phyloP scores from a whole-genome alignment of 306 rosid species.

The Acmispon strigosus region DNA sequence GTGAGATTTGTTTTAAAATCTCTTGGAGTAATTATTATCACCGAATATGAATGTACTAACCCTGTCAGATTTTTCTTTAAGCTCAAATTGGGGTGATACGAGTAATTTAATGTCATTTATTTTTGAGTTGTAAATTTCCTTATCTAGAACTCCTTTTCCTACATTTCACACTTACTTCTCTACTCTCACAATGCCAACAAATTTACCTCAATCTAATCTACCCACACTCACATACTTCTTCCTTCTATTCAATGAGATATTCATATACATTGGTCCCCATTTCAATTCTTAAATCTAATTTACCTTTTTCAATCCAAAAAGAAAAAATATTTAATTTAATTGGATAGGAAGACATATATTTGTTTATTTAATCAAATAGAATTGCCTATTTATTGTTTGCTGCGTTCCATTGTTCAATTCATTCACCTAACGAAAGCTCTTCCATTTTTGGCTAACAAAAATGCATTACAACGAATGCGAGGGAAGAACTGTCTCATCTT shows the following conservation, averaged over 20 bases:
- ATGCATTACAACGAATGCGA: background rate
- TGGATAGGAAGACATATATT: background rate
- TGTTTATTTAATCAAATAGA: background rate
- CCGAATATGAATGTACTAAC: slow-evolving; percentile 20
- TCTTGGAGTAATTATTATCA: slow-evolving; percentile 23
- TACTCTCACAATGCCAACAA: background rate
- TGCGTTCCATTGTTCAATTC: slow-evolving; percentile 7
- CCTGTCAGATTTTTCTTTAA: slow-evolving; percentile 29
- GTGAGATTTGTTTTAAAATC: slow-evolving; percentile 26
- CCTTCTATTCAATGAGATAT: background rate
- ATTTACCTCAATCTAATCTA: background rate
- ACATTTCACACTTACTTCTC: background rate
- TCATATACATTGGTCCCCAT: slow-evolving; percentile 19
- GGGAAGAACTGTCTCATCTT: background rate
- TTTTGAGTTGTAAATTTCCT: background rate
- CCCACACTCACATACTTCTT: background rate
- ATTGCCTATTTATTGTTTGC: background rate
- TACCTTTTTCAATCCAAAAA: background rate
- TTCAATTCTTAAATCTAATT: background rate
- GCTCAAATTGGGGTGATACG: slow-evolving; percentile 17
- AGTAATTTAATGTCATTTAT: slow-evolving; percentile 19
- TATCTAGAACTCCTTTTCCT: background rate
- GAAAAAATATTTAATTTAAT: background rate
- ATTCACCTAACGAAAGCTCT: background rate
- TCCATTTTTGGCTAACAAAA: background rate